Conservation (phyloP, 2,329 filamentous ascomycete species). For the Decorospora gaudefroyi region DNA sequence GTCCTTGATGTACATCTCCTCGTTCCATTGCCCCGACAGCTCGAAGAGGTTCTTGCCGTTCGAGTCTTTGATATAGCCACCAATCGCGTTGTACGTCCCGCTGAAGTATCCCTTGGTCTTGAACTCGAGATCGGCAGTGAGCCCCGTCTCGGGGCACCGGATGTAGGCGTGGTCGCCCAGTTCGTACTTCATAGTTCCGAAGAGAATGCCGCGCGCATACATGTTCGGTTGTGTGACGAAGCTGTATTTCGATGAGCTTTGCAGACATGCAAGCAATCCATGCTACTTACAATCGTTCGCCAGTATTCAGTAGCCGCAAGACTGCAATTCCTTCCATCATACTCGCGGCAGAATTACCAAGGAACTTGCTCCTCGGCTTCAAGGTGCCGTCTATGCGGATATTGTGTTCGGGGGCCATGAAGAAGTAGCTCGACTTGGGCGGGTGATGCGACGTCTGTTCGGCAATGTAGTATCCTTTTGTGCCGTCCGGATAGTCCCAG, state of each 20-base stretch:
- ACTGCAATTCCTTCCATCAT: constrained; percentile 97
- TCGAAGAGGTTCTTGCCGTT: constrained; percentile 89
- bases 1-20: constrained; percentile 92
- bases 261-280: background rate
- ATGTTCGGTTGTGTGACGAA: constrained; percentile 97
- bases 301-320: constrained; percentile 78
- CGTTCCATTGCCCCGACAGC: constrained; percentile 86
- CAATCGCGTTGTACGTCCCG: constrained; percentile 94
- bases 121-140: constrained; percentile 93
- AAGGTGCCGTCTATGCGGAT: constrained; percentile 95
- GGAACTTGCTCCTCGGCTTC: constrained; percentile 91
- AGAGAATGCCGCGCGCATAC: constrained; percentile 95
- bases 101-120: constrained; percentile 98
- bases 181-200: constrained; percentile 99
- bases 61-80: constrained; percentile 83
- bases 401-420: constrained; percentile 90
- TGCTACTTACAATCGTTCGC: constrained; percentile 77
- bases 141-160: constrained; percentile 81
- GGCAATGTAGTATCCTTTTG: constrained; percentile 90
- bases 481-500: constrained; percentile 87
- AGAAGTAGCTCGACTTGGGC: constrained; percentile 98
- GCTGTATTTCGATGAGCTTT: constrained; percentile 53
- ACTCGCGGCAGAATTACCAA: constrained; percentile 96
- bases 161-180: constrained; percentile 95
- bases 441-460: constrained; percentile 98